These are phyloP conservation scores for Trypanosoma boissoni DNA, from an alignment of 208 protist genomes.

Conservation along the genomic window DNA sequence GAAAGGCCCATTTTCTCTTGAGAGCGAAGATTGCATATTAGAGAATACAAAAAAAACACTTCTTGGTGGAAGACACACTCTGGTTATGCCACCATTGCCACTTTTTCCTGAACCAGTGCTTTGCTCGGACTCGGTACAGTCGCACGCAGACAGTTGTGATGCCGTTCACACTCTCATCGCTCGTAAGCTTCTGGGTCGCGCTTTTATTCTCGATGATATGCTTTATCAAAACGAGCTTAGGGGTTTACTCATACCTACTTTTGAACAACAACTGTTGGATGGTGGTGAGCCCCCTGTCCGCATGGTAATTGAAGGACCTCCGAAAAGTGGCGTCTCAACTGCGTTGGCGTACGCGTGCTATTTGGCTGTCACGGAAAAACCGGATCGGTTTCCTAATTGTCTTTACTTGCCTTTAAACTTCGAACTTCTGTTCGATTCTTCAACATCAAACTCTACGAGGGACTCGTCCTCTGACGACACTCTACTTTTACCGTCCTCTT, in stretches of 20 bases:
- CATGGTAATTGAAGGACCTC: conserved; percentile 57
- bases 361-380: conserved; percentile 11
- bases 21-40: too few species aligned
- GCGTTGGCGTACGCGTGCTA: conserved; percentile 37
- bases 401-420: conserved; percentile 62
- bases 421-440: conserved; percentile 32
- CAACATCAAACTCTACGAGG: neutral
- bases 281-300: conserved; percentile 9
- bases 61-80: too few species aligned
- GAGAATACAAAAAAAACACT: too few species aligned
- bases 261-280: neutral
- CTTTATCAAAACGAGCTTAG: conserved; percentile 22
- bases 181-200: conserved; percentile 14
- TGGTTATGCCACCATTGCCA: too few species aligned
- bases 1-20: neutral
- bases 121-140: neutral
- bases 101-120: conserved; percentile 11
- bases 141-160: conserved; percentile 1
- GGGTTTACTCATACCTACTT: neutral
- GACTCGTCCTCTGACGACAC: neutral
- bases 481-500: conserved; percentile 33
- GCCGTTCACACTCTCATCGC: conserved; percentile 19
- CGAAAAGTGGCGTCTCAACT: conserved; percentile 63
- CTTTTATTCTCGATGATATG: conserved; percentile 22
- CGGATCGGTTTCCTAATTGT: conserved; percentile 27